These are phyloP conservation scores for Xylaria bambusicola DNA, from an alignment of 495 filamentous ascomycete genomes.

Conservation along the genomic window DNA sequence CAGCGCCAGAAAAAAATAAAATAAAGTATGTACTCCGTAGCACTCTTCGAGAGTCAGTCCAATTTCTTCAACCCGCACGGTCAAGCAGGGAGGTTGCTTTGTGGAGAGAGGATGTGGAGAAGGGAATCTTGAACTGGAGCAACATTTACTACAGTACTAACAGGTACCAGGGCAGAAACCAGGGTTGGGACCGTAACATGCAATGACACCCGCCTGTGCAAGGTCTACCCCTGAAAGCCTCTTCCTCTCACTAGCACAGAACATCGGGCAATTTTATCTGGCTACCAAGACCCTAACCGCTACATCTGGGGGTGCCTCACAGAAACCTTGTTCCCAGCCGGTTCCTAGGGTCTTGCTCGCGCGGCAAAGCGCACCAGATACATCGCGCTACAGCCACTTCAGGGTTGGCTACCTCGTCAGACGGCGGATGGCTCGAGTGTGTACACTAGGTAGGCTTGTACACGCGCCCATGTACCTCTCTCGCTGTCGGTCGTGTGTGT, in stretches of 20 bases:
- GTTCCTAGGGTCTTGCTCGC: no score
- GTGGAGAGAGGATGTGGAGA: constrained; percentile 5
- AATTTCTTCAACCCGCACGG: not conserved
- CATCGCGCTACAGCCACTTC: no score
- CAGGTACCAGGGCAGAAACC: no score
- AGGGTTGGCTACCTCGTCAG: no score
- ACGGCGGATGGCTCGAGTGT: no score
- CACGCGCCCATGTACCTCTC: no score
- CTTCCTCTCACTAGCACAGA: not conserved
- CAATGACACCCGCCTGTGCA: constrained; percentile 10
- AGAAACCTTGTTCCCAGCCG: constrained; percentile 5
- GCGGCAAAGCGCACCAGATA: not conserved
- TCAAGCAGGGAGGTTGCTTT: not conserved
- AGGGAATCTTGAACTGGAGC: not conserved
- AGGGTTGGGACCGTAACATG: constrained; percentile 8
- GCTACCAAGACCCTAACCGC: constrained; percentile 8
- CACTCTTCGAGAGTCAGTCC: no score
- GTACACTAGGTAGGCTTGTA: no score
- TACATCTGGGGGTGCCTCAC: not conserved
- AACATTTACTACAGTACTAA: not conserved
- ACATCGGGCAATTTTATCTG: constrained; percentile 22
- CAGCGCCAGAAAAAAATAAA: no score
- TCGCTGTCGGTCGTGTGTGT: no score
- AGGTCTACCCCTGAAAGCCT: constrained; percentile 12
- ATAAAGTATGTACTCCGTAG: no score